Evolutionary conservation across 441 rosid species (phyloP).

Genomic region (Gossypium schwendimanii): DNA sequence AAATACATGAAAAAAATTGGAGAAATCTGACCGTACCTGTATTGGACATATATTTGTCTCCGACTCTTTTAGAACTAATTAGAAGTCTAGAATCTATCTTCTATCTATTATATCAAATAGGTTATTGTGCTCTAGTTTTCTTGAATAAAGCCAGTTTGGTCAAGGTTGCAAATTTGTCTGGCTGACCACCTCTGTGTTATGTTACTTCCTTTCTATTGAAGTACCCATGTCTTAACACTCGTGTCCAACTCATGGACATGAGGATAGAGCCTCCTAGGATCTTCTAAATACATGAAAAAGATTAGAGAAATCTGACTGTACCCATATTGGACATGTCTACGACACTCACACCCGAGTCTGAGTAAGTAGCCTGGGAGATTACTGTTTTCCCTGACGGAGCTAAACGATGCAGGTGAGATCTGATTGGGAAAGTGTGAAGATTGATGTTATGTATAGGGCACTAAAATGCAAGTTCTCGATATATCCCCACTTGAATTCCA

Average conservation of each 20-base stretch:
- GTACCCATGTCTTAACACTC: neutral
- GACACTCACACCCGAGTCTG: neutral
- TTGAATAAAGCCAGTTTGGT: neutral
- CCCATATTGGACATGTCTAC: neutral
- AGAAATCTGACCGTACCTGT: neutral
- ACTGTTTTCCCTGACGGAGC: neutral
- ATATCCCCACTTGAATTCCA: slow-evolving; percentile 72
- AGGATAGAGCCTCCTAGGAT: neutral
- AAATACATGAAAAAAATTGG: neutral
- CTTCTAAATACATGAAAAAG: neutral
- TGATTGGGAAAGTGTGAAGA: slow-evolving; percentile 73
- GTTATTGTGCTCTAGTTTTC: too few relatives aligned
- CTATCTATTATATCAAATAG: neutral
- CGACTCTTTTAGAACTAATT: neutral
- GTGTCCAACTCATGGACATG: neutral
- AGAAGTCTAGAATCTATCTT: neutral
- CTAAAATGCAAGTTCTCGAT: slow-evolving; percentile 76
- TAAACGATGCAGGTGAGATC: slow-evolving; percentile 51
- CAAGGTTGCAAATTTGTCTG: neutral
- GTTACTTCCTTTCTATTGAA: neutral
- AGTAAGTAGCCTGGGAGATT: neutral
- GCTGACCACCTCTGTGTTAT: neutral
- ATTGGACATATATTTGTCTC: neutral
- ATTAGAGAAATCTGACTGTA: neutral
- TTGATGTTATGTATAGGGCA: slow-evolving; percentile 68